These are phyloP conservation scores for Ajuga reptans DNA, from an alignment of 305 asterid species.

Conservation along the genomic window DNA sequence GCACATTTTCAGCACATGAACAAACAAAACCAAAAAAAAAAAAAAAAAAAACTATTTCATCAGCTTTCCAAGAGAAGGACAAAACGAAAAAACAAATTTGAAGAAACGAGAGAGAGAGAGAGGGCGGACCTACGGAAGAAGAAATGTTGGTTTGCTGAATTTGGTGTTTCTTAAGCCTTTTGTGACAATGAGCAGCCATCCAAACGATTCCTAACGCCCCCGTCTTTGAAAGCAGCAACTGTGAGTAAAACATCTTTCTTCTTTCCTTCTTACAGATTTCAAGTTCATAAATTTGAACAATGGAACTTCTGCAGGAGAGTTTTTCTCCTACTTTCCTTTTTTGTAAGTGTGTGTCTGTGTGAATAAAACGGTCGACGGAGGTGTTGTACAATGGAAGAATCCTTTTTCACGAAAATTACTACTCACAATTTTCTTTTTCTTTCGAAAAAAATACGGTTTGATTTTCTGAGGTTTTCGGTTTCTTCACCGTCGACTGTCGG, in stretches of 20 bases:
- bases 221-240: conserved; percentile 61
- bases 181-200: conserved; percentile 86
- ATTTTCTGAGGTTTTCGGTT: background rate
- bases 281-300: background rate
- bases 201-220: conserved; percentile 66
- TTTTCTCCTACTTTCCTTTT: background rate
- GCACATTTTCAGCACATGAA: background rate
- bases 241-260: conserved; percentile 61
- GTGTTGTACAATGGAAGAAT: conserved; percentile 21
- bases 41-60: background rate
- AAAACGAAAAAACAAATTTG: background rate
- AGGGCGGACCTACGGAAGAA: conserved; percentile 75
- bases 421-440: background rate
- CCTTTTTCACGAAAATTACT: background rate
- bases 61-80: conserved; percentile 11
- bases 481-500: conserved; percentile 1
- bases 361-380: conserved; percentile 25
- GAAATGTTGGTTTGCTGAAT: conserved; percentile 50
- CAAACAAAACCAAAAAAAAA: background rate
- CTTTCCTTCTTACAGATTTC: background rate
- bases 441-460: background rate
- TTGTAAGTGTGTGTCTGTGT: background rate
- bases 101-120: conserved; percentile 9
- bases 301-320: conserved; percentile 2
- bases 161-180: conserved; percentile 49